phyloP scores from a whole-genome alignment of 192 early-diverging fungal genomes.

The Coemansia sp. region DNA sequence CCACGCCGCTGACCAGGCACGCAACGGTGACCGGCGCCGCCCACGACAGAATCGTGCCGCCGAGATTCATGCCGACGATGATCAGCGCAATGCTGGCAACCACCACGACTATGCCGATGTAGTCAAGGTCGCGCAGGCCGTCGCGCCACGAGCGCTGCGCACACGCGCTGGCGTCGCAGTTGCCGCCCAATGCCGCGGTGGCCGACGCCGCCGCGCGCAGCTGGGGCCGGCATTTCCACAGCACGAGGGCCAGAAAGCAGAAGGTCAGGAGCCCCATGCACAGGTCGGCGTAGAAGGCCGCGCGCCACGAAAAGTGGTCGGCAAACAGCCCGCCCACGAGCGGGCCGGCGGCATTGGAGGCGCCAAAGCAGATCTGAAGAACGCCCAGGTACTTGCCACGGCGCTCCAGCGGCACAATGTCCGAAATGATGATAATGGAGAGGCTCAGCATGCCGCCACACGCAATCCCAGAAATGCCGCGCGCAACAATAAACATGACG shows the following conservation, averaged over 20 bases:
- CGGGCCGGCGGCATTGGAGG: constrained; percentile 58
- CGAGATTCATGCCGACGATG: constrained; percentile 70
- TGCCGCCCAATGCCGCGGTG: not conserved
- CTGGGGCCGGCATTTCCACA: constrained; percentile 47
- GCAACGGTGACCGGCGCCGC: constrained; percentile 50
- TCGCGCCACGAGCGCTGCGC: constrained; percentile 12
- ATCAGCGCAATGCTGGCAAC: constrained; percentile 57
- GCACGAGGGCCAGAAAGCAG: constrained; percentile 47
- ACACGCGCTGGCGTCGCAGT: not conserved
- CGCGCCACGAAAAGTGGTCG: constrained; percentile 52
- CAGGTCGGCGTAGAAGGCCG: constrained; percentile 79
- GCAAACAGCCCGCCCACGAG: constrained; percentile 58
- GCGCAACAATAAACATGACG: constrained; percentile 60
- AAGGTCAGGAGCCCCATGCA: constrained; percentile 61
- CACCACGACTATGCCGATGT: constrained; percentile 54
- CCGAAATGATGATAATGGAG: constrained; percentile 71
- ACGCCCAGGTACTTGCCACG: constrained; percentile 71
- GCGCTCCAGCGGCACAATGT: constrained; percentile 65
- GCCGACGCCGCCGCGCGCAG: constrained; percentile 16
- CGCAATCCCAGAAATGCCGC: constrained; percentile 70
- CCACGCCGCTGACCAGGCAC: constrained; percentile 36
- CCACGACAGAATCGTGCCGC: constrained; percentile 63
- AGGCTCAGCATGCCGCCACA: constrained; percentile 63
- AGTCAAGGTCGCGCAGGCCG: constrained; percentile 55
- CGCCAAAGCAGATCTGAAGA: constrained; percentile 50